phyloP scores from a whole-genome alignment of 1,284 basidiomycete species.

The Irpex lacteus region DNA sequence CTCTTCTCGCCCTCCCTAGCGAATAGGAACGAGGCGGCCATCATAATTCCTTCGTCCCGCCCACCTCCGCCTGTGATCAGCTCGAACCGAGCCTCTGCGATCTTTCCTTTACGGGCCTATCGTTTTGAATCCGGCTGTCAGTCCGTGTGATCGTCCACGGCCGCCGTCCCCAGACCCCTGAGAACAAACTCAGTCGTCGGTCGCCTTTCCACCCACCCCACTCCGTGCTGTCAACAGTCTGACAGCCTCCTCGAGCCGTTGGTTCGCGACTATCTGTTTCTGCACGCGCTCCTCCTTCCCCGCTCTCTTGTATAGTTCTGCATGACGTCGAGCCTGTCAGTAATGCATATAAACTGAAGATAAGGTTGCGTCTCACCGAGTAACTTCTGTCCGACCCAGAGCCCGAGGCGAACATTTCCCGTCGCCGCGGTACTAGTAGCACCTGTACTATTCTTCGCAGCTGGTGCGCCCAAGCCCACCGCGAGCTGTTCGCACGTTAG shows the following conservation, averaged over 20 bases:
- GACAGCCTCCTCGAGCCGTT: slow-evolving; percentile 24
- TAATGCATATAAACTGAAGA: neutral
- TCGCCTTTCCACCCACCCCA: neutral
- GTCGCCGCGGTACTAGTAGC: slow-evolving; percentile 22
- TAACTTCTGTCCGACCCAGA: slow-evolving; percentile 71
- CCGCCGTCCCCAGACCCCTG: neutral
- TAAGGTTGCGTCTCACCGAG: slow-evolving; percentile 44
- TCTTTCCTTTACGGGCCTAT: too few relatives aligned
- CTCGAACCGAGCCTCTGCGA: too few relatives aligned
- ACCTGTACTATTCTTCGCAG: slow-evolving; percentile 26
- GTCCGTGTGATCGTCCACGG: neutral
- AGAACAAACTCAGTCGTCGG: neutral
- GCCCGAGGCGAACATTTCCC: slow-evolving; percentile 61
- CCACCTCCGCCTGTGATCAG: too few relatives aligned
- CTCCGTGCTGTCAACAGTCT: slow-evolving; percentile 19
- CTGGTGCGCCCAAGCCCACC: slow-evolving; percentile 61
- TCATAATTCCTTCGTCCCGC: too few relatives aligned
- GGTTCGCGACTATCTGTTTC: slow-evolving; percentile 25
- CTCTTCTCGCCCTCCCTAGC: too few relatives aligned
- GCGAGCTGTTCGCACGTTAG: slow-evolving; percentile 64
- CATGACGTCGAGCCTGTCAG: slow-evolving; percentile 6
- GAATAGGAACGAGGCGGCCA: too few relatives aligned
- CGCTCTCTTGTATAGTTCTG: slow-evolving; percentile 54
- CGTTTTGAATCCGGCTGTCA: too few relatives aligned
- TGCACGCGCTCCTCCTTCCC: slow-evolving; percentile 40